Percentiles rank a stretch among this genome's conserved stretches.
Conservation (phyloP, 2,329 filamentous ascomycete species). For the Polychaeton citri region DNA sequence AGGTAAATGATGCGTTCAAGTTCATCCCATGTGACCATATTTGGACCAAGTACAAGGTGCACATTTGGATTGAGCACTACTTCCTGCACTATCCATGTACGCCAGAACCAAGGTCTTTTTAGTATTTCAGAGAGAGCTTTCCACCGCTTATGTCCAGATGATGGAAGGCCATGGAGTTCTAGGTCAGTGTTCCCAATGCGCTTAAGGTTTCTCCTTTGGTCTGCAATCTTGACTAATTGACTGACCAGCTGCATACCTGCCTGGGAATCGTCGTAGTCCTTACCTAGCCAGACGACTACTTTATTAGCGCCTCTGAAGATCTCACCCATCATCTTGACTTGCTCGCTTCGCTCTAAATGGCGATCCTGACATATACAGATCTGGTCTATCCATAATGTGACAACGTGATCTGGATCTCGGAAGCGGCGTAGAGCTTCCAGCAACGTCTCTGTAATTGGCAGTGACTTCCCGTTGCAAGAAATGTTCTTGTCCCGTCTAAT, state of each 20-base stretch:
- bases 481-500: constrained; percentile 11
- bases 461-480: constrained; percentile 13
- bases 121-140: constrained; percentile 14
- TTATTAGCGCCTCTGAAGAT: constrained; percentile 17
- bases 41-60: constrained; percentile 15
- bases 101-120: constrained; percentile 17
- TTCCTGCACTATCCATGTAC: constrained; percentile 20
- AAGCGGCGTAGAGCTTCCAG: constrained; percentile 16
- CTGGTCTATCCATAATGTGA: constrained; percentile 19
- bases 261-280: constrained; percentile 14
- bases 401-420: constrained; percentile 7
- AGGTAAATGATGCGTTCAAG: constrained; percentile 13
- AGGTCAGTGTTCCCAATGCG: constrained; percentile 3
- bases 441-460: constrained; percentile 14
- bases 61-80: constrained; percentile 17
- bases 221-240: constrained; percentile 12
- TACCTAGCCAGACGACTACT: constrained; percentile 19
- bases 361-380: constrained; percentile 19
- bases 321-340: constrained; percentile 19
- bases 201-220: neutral
- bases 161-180: constrained; percentile 15
- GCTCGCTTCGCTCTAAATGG: constrained; percentile 15
- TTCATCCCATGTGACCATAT: constrained; percentile 14
- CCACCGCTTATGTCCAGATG: constrained; percentile 12
- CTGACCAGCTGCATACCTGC: constrained; percentile 17